Evolutionary conservation across 2,329 filamentous ascomycete genomes (phyloP).

Genomic region (Aspergillus fischeri): DNA sequence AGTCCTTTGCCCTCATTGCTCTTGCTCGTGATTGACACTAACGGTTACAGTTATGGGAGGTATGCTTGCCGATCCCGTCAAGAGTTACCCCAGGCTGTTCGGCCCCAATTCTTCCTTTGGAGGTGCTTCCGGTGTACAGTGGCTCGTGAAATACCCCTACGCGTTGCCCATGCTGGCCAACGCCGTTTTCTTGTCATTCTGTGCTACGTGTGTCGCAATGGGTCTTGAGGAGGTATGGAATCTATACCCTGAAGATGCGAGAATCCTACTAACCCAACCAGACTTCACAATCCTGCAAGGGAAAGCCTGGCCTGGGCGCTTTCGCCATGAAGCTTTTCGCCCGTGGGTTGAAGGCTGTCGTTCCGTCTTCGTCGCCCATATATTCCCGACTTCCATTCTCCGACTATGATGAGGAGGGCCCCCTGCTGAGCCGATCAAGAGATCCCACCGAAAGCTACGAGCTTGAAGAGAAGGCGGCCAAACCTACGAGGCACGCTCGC

Average conservation of each 20-base stretch:
- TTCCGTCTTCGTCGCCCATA: slow-evolving; percentile 28
- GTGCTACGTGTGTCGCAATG: slow-evolving; percentile 55
- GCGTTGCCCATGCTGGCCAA: slow-evolving; percentile 66
- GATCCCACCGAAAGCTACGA: slow-evolving; percentile 33
- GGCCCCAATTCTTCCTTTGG: slow-evolving; percentile 56
- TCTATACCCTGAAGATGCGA: background rate
- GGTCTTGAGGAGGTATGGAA: slow-evolving; percentile 58
- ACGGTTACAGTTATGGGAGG: slow-evolving; percentile 55
- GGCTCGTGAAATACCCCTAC: slow-evolving; percentile 63
- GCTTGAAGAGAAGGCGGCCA: slow-evolving; percentile 32
- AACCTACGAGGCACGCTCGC: slow-evolving; percentile 35
- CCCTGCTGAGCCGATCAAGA: slow-evolving; percentile 30
- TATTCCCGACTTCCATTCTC: slow-evolving; percentile 33
- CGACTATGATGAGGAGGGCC: slow-evolving; percentile 34
- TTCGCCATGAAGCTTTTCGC: slow-evolving; percentile 27
- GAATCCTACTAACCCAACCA: slow-evolving; percentile 20
- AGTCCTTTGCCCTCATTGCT: slow-evolving; percentile 32
- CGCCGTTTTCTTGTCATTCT: slow-evolving; percentile 53
- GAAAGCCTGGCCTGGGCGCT: slow-evolving; percentile 44
- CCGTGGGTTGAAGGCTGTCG: slow-evolving; percentile 20
- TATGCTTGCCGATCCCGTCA: slow-evolving; percentile 62
- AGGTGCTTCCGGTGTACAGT: slow-evolving; percentile 53
- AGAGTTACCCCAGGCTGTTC: slow-evolving; percentile 61
- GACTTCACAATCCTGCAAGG: slow-evolving; percentile 47
- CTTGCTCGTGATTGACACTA: background rate